Evolutionary conservation across 371 early-diverging fungal genomes (phyloP), one percentile per base, ranked within the genome.

Genomic region (Rhizopus sp.): DNA sequence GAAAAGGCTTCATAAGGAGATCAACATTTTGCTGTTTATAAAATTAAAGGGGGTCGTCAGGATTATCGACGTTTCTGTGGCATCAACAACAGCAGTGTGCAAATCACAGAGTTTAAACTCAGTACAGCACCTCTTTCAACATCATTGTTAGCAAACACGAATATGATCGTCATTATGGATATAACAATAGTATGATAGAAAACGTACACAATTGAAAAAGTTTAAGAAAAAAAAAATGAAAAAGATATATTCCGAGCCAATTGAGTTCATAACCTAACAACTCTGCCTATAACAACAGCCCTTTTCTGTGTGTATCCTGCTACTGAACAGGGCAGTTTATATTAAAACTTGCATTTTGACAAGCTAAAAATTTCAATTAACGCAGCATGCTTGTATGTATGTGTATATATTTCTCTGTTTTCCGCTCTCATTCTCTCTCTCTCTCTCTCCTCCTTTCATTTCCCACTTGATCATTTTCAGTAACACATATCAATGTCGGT

Each of bases 401-500:
- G 8, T 7, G 37, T 35, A 30, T 41, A 33, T 15, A 32, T 52
- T 35, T n/a, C 15, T 38, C 23, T 58, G 2, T 35, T 9, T 23
- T 17, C 51, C 37, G 16, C 50, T 59, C 34, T 39, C 38, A 5
- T 45, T 59, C 34, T 16, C 38, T 47, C 40, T 49, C 40, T 46
- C 16, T 56, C 29, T 47, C 17, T 37, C 32, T 16, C 10, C 38
- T 10, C 32, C 50, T 29, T 54, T 57, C 40, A 49, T 49, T 50
- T 39, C 13, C 37, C 47, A 33, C 31, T 44, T 34, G 23, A 23
- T 23, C 23, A 23, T 23, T 23, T 23, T 23, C 23, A 23, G 23
- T 23, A 23, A 23, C 23, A 58, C 34, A 57, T 42, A 50, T 40
- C 38, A n/a, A 75, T 76, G 77, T 17, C 77, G 15, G 62, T 76